Conservation (phyloP, 805 yeast genomes). For the Lachancea mirantina region DNA sequence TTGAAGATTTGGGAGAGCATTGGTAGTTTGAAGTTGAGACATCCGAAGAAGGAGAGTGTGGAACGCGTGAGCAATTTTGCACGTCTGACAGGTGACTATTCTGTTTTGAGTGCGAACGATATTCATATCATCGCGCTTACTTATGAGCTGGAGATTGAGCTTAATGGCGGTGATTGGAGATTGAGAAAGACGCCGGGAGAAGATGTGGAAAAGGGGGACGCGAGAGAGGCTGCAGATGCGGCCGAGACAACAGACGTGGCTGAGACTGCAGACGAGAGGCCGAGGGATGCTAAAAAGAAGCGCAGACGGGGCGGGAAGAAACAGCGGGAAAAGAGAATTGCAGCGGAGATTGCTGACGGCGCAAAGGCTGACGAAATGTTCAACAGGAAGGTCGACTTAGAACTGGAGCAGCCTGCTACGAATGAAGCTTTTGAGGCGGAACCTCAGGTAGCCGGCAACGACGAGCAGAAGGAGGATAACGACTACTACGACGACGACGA, state of each 20-base stretch:
- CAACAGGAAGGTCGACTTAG: constrained; percentile 9
- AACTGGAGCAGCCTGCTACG: constrained; percentile 19
- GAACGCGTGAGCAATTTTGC: constrained; percentile 70
- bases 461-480: constrained; percentile 2
- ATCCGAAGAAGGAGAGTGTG: constrained; percentile 62
- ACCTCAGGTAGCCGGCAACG: neutral
- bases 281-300: constrained; percentile 31
- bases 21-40: constrained; percentile 60
- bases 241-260: constrained; percentile 8
- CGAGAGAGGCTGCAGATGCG: constrained; percentile 12
- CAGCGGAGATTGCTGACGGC: constrained; percentile 5
- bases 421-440: constrained; percentile 8
- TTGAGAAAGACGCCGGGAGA: constrained; percentile 72
- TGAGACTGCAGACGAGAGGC: constrained; percentile 6
- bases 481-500: constrained; percentile 51
- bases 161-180: constrained; percentile 61
- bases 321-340: constrained; percentile 51
- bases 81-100: constrained; percentile 81
- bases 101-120: constrained; percentile 86
- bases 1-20: constrained; percentile 63
- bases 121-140: constrained; percentile 86
- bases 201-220: constrained; percentile 23
- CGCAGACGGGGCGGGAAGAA: constrained; percentile 61
- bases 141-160: constrained; percentile 74
- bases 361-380: constrained; percentile 3